Evolutionary conservation across 345 rosid genomes (phyloP), one percentile per base, ranked within the genome.

Genomic region (Lepidium sativum): DNA sequence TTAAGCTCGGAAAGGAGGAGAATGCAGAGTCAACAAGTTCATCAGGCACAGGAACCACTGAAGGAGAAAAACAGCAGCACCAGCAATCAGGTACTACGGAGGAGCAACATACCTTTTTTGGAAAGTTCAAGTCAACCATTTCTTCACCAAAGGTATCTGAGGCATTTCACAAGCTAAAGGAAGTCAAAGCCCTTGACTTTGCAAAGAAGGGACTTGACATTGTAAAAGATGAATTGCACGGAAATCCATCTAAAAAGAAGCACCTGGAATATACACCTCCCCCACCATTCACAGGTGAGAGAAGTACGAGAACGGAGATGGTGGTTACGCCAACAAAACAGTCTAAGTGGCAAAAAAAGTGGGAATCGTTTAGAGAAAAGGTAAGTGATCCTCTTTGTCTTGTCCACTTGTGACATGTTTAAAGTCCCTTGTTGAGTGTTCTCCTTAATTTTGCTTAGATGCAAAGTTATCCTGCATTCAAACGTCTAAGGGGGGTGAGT

Each of bases 141-240:
- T 83, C 89, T 73, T 81, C 97, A 14, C 83, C 87, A 16, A 88
- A 82, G 72, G 79, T 88, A 14, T 78, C 86, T 3, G 60, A 65
- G 33, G 85, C 90, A 48, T 82, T 82, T 72, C 72, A 80, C 69
- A 92, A 62, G 79, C 77, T 87, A 61, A 89, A 78, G 81, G 87
- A 81, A 52, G 82, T 73, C 53, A 89, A 87, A 67, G 87, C 85
- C 48, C 64, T 83, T 68, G 92, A 95, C 71, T 49, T 88, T 45
- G 87, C 91, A n/a, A 95, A 79, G 84, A 88, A 86, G 72, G 99
- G 96, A 42, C 84, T 83, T 80, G 99, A 79, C 67, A 83, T 83
- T 69, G 82, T 95, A 29, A 88, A 84, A 81, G 97, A 95, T 48
- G 99, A 95, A 75, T 41, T 95, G 75, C 80, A 57, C 55, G 94